These are phyloP conservation scores for Xerocomellus chrysenteron DNA, from an alignment of 768 basidiomycete species.

Conservation along the genomic window DNA sequence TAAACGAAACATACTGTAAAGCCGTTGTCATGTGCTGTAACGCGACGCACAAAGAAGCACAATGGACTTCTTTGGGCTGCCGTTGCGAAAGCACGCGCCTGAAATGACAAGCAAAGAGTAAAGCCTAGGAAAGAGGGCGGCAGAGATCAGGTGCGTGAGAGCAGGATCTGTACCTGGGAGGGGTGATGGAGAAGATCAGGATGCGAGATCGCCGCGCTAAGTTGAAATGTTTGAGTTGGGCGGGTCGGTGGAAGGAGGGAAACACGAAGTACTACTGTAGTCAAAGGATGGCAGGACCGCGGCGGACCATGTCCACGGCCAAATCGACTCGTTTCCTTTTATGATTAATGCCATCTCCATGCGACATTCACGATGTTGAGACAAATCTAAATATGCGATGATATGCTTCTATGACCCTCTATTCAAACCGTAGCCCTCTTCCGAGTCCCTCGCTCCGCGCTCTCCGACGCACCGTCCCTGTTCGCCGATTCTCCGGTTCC, in stretches of 20 bases:
- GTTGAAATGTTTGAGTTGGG: slow-evolving; percentile 22
- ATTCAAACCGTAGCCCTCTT: slow-evolving; percentile 48
- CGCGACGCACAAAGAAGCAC: slow-evolving; percentile 29
- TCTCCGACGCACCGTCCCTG: slow-evolving; percentile 37
- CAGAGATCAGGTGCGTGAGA: slow-evolving; percentile 12
- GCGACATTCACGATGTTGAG: slow-evolving; percentile 17
- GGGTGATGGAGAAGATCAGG: slow-evolving; percentile 21
- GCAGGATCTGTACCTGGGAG: slow-evolving; percentile 14
- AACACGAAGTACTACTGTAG: background rate
- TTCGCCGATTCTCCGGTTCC: slow-evolving; percentile 24
- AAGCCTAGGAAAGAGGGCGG: slow-evolving; percentile 14
- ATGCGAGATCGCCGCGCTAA: slow-evolving; percentile 30
- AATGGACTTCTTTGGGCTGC: slow-evolving; percentile 12
- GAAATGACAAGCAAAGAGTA: slow-evolving; percentile 11
- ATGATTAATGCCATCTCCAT: slow-evolving; percentile 10
- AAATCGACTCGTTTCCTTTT: slow-evolving; percentile 7
- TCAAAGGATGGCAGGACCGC: slow-evolving; percentile 11
- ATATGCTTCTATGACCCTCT: slow-evolving; percentile 33
- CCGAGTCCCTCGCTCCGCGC: slow-evolving; percentile 45
- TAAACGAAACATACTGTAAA: slow-evolving; percentile 23
- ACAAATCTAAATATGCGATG: slow-evolving; percentile 20
- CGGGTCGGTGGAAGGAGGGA: background rate
- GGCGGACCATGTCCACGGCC: slow-evolving; percentile 20
- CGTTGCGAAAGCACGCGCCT: background rate
- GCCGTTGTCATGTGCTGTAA: slow-evolving; percentile 30